Conservation (phyloP, 352 stramenopile species). For the Ophiocytium majus region DNA sequence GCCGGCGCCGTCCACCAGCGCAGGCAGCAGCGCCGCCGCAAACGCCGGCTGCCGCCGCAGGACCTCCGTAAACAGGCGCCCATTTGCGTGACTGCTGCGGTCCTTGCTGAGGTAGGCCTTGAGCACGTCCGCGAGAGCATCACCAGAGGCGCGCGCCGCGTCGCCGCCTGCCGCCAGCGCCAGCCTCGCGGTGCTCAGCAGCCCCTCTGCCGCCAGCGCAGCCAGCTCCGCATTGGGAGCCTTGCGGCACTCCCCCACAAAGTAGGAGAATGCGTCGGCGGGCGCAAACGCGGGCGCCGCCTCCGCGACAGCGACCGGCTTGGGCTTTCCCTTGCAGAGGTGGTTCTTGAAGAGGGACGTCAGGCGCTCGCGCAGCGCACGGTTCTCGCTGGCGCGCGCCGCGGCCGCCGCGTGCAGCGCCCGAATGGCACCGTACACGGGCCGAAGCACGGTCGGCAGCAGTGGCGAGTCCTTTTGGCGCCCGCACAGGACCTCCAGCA, state of each 20-base stretch:
- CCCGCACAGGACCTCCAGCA: slow-evolving; percentile 38
- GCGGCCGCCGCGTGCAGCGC: background rate
- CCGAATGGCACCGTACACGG: slow-evolving; percentile 12
- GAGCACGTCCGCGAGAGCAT: background rate
- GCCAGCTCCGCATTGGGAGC: background rate
- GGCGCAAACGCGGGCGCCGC: background rate
- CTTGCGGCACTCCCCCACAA: background rate
- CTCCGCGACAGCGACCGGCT: background rate
- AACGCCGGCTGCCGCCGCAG: background rate
- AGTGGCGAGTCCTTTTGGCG: slow-evolving; percentile 15
- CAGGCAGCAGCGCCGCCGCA: background rate
- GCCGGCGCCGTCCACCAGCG: background rate
- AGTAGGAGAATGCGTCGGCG: background rate
- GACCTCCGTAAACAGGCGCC: background rate
- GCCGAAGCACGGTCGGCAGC: background rate
- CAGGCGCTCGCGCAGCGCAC: background rate
- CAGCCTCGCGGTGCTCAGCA: background rate
- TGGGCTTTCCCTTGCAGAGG: background rate
- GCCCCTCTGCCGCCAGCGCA: background rate
- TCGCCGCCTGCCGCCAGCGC: background rate
- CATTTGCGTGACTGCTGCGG: background rate
- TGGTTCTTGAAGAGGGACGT: slow-evolving; percentile 10
- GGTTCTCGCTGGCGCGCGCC: background rate
- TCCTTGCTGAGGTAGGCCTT: background rate
- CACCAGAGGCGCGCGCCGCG: background rate